Percentiles rank a stretch among this genome's conserved stretches.
These are phyloP conservation scores for Exophiala aquamarina DNA, from an alignment of 2,329 filamentous ascomycete genomes.

Conservation along the genomic window DNA sequence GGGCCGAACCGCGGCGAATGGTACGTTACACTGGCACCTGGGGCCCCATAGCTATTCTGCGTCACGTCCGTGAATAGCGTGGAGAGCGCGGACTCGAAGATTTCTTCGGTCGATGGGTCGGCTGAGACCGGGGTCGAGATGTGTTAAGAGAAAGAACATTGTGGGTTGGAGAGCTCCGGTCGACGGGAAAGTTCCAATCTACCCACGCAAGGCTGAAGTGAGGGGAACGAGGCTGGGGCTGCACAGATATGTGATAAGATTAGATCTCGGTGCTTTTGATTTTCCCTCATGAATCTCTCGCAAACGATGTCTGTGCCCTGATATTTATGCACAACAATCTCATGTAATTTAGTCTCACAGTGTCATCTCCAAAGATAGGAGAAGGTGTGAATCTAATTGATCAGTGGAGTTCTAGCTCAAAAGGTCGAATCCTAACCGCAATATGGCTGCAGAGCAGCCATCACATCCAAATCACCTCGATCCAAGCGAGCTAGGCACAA, in stretches of 20 bases:
- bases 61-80: constrained; percentile 58
- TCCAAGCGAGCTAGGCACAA: constrained; percentile 80
- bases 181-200: too few species aligned
- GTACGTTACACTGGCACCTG: constrained; percentile 53
- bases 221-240: not conserved
- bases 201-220: not conserved
- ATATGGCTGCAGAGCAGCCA: constrained; percentile 21
- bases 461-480: constrained; percentile 64
- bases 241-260: constrained; percentile 1
- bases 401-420: too few species aligned
- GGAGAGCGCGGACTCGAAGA: constrained; percentile 55
- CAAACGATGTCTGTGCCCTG: not conserved
- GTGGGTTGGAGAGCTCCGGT: too few species aligned
- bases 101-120: constrained; percentile 46
- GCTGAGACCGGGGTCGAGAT: constrained; percentile 14
- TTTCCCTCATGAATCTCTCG: not conserved
- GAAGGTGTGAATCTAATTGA: too few species aligned
- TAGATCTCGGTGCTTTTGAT: not conserved
- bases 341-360: not conserved
- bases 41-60: constrained; percentile 55
- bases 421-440: too few species aligned
- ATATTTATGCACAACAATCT: too few species aligned
- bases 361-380: not conserved
- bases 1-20: constrained; percentile 41
- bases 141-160: constrained; percentile 17